Percentiles rank a stretch among this genome's conserved stretches.
phyloP scores from a whole-genome alignment of 2,329 filamentous ascomycete genomes.

The Plenodomus biglobosus region DNA sequence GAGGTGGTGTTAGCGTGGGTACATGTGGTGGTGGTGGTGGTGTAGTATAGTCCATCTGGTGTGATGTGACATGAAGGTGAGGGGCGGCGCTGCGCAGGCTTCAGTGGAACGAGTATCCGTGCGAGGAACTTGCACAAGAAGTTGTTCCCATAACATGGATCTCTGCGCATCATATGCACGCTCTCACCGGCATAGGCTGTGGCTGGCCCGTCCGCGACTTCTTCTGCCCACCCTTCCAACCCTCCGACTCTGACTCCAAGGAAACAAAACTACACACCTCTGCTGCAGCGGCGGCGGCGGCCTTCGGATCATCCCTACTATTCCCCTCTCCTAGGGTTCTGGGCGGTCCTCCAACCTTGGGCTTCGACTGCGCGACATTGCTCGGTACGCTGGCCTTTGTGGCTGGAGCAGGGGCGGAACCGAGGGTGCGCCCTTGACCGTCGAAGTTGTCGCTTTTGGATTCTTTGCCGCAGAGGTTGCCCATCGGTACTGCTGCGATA shows the following conservation, averaged over 20 bases:
- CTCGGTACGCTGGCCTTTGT: slow-evolving; percentile 44
- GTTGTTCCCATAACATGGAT: too few species aligned
- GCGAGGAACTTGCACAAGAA: neutral
- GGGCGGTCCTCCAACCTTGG: slow-evolving; percentile 52
- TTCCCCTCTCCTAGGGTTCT: slow-evolving; percentile 63
- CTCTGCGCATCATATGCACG: neutral
- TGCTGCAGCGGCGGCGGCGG: slow-evolving; percentile 76
- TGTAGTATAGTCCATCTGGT: slow-evolving; percentile 7
- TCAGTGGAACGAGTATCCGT: too few species aligned
- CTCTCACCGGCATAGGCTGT: slow-evolving; percentile 13
- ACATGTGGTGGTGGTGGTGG: neutral
- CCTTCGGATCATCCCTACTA: slow-evolving; percentile 61
- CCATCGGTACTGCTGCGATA: slow-evolving; percentile 60
- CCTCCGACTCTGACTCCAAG: neutral
- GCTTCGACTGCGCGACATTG: slow-evolving; percentile 32
- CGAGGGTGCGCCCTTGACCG: slow-evolving; percentile 71
- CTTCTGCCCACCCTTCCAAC: neutral
- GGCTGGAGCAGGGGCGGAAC: slow-evolving; percentile 55
- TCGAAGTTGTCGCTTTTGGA: slow-evolving; percentile 61
- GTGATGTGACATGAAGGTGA: slow-evolving; percentile 1
- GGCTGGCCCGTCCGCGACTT: neutral
- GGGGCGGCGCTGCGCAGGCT: too few species aligned
- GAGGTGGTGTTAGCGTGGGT: slow-evolving; percentile 11
- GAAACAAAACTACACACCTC: slow-evolving; percentile 62
- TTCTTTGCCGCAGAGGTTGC: slow-evolving; percentile 78